Evolutionary conservation across 148 eudicot species (phyloP).

Genomic region (Amaranthus cruentus): DNA sequence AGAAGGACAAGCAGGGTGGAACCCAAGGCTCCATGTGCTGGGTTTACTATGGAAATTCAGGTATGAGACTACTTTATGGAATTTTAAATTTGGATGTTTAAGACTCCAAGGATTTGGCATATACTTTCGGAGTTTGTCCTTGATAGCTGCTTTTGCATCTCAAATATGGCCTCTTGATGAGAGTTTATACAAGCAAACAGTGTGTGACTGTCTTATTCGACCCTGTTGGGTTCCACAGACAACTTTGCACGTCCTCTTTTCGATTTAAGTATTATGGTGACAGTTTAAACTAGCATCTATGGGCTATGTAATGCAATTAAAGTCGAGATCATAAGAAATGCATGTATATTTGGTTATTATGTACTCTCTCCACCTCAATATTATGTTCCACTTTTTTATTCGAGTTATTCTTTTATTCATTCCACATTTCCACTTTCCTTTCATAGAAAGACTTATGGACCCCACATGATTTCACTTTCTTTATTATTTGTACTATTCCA

Average conservation of each 20-base stretch:
- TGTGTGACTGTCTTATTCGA: background rate
- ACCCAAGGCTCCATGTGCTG: conserved; percentile 6
- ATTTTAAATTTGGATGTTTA: background rate
- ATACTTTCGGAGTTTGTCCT: background rate
- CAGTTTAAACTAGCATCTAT: background rate
- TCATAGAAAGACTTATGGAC: too few species aligned
- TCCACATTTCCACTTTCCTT: too few species aligned
- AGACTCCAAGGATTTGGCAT: background rate
- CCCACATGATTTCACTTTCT: too few species aligned
- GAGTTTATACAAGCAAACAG: background rate
- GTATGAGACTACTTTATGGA: conserved; percentile 10
- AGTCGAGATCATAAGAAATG: background rate
- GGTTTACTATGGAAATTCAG: conserved; percentile 22
- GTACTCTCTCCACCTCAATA: background rate
- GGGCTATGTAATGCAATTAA: background rate
- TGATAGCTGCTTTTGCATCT: background rate
- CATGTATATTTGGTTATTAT: background rate
- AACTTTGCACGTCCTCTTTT: background rate
- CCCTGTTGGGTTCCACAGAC: background rate
- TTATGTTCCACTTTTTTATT: too few species aligned
- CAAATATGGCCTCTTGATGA: background rate
- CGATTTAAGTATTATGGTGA: background rate
- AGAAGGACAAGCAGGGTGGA: conserved; percentile 22
- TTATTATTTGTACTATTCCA: too few species aligned
- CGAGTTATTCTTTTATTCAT: too few species aligned